Percentiles rank a stretch among this genome's conserved stretches.
These are phyloP conservation scores for Gossypium bickii DNA, from an alignment of 345 rosid genomes.

Conservation along the genomic window DNA sequence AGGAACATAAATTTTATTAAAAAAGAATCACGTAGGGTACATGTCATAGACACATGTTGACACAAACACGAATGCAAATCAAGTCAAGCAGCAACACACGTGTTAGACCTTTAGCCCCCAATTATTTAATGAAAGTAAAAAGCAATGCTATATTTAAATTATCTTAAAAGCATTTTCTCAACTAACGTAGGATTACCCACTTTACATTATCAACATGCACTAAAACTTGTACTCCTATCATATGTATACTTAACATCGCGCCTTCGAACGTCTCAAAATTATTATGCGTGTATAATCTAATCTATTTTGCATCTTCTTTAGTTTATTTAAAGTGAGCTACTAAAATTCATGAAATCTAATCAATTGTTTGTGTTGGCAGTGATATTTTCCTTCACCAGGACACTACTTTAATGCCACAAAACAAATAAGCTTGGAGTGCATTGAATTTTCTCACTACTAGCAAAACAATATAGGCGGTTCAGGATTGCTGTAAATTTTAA, in stretches of 20 bases:
- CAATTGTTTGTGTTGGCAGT: conserved; percentile 36
- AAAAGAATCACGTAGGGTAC: too few relatives aligned
- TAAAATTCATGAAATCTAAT: neutral
- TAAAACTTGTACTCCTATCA: neutral
- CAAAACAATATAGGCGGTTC: conserved; percentile 7
- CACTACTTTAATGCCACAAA: conserved; percentile 64
- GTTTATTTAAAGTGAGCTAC: neutral
- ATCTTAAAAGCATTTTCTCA: too few relatives aligned
- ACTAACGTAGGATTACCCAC: too few relatives aligned
- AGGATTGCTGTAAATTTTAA: too few relatives aligned
- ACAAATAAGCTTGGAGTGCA: conserved; percentile 77
- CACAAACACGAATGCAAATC: too few relatives aligned
- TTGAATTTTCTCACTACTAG: conserved; percentile 79
- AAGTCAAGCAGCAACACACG: too few relatives aligned
- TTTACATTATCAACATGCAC: conserved; percentile 26
- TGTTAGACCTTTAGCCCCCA: too few relatives aligned
- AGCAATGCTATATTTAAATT: too few relatives aligned
- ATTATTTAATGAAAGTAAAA: too few relatives aligned
- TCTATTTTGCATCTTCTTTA: neutral
- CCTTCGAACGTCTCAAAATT: neutral
- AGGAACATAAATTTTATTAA: too few relatives aligned
- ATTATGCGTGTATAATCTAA: neutral
- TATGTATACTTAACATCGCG: neutral
- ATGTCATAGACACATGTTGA: too few relatives aligned
- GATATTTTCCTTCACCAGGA: conserved; percentile 76